Conservation (phyloP, 1,139 yeast genomes). For the Hemisphaericaspora subhashii region DNA sequence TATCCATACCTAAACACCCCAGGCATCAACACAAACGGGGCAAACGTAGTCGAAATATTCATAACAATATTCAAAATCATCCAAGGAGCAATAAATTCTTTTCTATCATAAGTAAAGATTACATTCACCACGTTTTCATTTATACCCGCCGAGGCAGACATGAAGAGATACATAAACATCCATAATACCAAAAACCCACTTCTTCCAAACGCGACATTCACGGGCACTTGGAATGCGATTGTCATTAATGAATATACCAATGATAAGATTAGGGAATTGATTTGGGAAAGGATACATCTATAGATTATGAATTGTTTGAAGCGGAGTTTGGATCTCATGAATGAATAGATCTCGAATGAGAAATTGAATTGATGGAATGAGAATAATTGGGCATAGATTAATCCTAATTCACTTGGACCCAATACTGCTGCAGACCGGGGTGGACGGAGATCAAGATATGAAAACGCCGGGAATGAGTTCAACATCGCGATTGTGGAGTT, state of each 20-base stretch:
- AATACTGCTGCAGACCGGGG: slow-evolving; percentile 22
- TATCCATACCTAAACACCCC: slow-evolving; percentile 62
- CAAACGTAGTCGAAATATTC: slow-evolving; percentile 62
- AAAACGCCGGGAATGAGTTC: slow-evolving; percentile 23
- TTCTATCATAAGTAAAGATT: slow-evolving; percentile 45
- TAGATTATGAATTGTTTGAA: slow-evolving; percentile 48
- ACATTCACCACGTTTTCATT: slow-evolving; percentile 58
- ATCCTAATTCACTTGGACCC: slow-evolving; percentile 37
- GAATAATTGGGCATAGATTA: slow-evolving; percentile 33
- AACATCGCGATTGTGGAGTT: slow-evolving; percentile 20
- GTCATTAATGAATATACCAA: slow-evolving; percentile 57
- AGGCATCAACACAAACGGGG: slow-evolving; percentile 55
- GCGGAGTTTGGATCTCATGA: slow-evolving; percentile 31
- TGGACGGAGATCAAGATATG: slow-evolving; percentile 24
- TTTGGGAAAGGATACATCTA: slow-evolving; percentile 47
- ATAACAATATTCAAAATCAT: slow-evolving; percentile 58
- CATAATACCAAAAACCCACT: slow-evolving; percentile 67
- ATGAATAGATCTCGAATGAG: slow-evolving; percentile 22
- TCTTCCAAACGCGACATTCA: slow-evolving; percentile 52
- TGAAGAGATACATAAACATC: slow-evolving; percentile 58
- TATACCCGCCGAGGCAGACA: slow-evolving; percentile 64
- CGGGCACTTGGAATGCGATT: slow-evolving; percentile 59
- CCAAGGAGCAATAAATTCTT: slow-evolving; percentile 58
- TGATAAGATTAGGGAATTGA: slow-evolving; percentile 52
- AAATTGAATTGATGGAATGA: slow-evolving; percentile 36